A percentile compares a stretch with the other conserved stretches of the same genome.
Conservation (phyloP, 2,329 filamentous ascomycete genomes). For the Colletotrichum lupini region DNA sequence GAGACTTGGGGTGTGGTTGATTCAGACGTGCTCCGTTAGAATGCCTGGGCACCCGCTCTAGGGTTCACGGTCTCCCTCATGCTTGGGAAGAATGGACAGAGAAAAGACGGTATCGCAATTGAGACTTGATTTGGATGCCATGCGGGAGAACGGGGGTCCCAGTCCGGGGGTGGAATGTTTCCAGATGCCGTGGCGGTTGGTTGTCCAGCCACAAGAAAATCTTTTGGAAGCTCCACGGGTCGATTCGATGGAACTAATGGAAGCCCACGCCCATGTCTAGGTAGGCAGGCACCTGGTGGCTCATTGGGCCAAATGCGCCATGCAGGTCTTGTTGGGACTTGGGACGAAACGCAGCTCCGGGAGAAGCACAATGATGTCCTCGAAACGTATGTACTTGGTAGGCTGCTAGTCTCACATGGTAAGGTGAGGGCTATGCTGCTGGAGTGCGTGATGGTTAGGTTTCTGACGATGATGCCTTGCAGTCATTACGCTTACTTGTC, state of each 20-base stretch:
- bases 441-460: neutral
- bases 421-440: neutral
- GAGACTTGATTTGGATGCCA: slow-evolving; percentile 17
- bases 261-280: neutral
- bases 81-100: neutral
- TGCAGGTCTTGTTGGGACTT: slow-evolving; percentile 5
- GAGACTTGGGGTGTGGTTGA: too few species aligned
- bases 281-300: too few species aligned
- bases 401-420: too few species aligned
- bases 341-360: neutral
- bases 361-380: neutral
- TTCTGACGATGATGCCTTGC: neutral
- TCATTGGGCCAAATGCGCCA: too few species aligned
- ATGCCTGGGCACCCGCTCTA: neutral
- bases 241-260: neutral
- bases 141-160: slow-evolving; percentile 1
- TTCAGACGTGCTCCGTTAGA: too few species aligned
- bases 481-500: neutral
- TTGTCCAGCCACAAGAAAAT: neutral
- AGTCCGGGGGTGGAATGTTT: slow-evolving; percentile 19
- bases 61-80: neutral
- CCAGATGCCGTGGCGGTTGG: neutral
- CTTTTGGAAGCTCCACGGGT: neutral
- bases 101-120: slow-evolving; percentile 2
- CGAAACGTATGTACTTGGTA: neutral